A percentile compares a stretch with the other conserved stretches of the same genome.
These are phyloP conservation scores for Helminthosporium solani DNA, from an alignment of 2,329 filamentous ascomycete species.

Conservation along the genomic window DNA sequence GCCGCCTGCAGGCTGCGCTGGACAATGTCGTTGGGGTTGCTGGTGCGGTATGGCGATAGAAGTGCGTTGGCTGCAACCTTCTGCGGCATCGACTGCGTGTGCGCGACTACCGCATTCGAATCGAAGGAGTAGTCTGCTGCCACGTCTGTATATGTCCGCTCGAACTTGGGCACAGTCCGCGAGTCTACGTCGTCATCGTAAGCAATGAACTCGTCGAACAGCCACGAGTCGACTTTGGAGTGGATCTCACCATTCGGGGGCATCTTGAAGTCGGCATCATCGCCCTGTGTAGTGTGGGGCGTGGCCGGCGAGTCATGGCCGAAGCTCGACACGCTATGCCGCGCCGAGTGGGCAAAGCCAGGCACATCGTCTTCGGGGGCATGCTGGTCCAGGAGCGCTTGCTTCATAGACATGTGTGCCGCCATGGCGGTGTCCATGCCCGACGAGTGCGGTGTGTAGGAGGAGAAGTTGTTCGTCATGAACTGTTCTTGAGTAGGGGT, in stretches of 20 bases:
- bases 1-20: constrained; percentile 76
- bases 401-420: constrained; percentile 62
- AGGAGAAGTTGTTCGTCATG: constrained; percentile 49
- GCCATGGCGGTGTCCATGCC: constrained; percentile 48
- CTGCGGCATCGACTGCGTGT: constrained; percentile 43
- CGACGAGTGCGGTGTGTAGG: constrained; percentile 45
- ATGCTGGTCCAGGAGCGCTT: constrained; percentile 55
- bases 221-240: constrained; percentile 46
- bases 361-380: constrained; percentile 51
- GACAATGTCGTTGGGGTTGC: constrained; percentile 55
- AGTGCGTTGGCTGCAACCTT: constrained; percentile 54
- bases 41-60: constrained; percentile 54
- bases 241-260: constrained; percentile 57
- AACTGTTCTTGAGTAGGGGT: constrained; percentile 56
- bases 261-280: constrained; percentile 56
- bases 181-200: constrained; percentile 58
- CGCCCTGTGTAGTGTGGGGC: constrained; percentile 56
- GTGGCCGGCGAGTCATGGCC: constrained; percentile 63
- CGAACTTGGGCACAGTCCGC: constrained; percentile 67
- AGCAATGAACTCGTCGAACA: constrained; percentile 68
- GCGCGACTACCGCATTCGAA: constrained; percentile 62
- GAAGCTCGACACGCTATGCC: constrained; percentile 61
- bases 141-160: constrained; percentile 82
- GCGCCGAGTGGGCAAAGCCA: constrained; percentile 55
- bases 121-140: constrained; percentile 85